Conservation (phyloP, 164 flowering plant species). For the Aristolochia contorta region DNA sequence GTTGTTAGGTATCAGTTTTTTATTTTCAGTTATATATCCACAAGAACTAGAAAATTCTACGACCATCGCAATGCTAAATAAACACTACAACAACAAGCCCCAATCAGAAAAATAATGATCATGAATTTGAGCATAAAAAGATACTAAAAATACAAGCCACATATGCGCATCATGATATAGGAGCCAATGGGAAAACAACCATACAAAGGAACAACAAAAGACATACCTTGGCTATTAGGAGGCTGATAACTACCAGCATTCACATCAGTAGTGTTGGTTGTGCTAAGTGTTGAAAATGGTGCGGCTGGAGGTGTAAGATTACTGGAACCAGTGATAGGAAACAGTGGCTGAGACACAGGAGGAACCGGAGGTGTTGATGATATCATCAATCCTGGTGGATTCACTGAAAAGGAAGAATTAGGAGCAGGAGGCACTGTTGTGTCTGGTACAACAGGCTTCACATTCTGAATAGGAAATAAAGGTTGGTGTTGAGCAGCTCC, state of each 20-base stretch:
- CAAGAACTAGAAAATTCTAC: no score
- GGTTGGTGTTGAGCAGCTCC: constrained; percentile 49
- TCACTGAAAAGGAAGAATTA: constrained; percentile 35
- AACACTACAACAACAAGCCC: no score
- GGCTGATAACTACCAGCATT: constrained; percentile 26
- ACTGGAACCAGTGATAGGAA: constrained; percentile 51
- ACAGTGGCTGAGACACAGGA: constrained; percentile 77
- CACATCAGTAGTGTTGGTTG: constrained; percentile 22
- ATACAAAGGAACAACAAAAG: background rate
- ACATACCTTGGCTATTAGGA: constrained; percentile 35
- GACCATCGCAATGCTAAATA: no score
- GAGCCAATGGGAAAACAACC: background rate
- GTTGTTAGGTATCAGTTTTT: no score
- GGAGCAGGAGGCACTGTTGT: constrained; percentile 27
- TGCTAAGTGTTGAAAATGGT: constrained; percentile 14
- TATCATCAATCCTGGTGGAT: constrained; percentile 61
- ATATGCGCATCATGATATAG: background rate
- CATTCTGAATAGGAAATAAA: constrained; percentile 74
- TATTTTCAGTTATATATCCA: no score
- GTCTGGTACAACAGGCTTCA: constrained; percentile 37
- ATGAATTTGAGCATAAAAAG: background rate
- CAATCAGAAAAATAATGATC: no score
- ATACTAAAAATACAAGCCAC: background rate
- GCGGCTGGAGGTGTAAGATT: constrained; percentile 38
- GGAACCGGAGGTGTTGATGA: constrained; percentile 28